Base-by-base conservation (phyloP, 75 land plant genomes). In the Selaginella tamariscina region DNA sequence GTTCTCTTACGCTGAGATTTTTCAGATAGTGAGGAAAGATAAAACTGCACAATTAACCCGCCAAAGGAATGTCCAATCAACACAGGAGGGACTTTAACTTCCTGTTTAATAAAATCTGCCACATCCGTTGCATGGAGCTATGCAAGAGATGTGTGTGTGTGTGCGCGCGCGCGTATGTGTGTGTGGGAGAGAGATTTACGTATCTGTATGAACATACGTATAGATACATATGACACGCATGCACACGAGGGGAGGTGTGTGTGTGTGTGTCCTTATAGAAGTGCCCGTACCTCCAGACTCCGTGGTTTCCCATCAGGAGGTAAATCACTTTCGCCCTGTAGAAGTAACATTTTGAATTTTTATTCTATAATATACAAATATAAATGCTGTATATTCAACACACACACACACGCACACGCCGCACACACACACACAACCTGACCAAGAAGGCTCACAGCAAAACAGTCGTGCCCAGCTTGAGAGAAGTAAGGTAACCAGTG, bases 41-140 rank as follows among this genome's bases (percentile, higher is more conserved):
- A 87, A 64, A 54, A 77, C 66, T 90, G 92, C 31, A 88, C 81
- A 26, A 90, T 78, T 21, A 88, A 80, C 0, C 93, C 93, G 15
- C 93, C 93, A 78, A 91, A 88, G 23, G 96, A 91, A 69, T 85
- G 93, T 0, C 88, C 93, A 70, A 88, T 29, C 71, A 88, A 72
- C n/a, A 88, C 80, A 0, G 88, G 86, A 56, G 84, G 82, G 31
- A 59, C 27, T 32, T 74, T 75, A 32, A 66, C 68, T 22, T 39
- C 55, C n/a, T n/a, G n/a, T n/a, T n/a, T n/a, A 30, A 91, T 82
- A 60, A 88, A 91, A 33, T 91, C 70, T 68, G 88, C 96, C 15
- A 88, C 65, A 75, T 88, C 82, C 54, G 80, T 74, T 65, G 93
- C 80, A 80, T 91, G 96, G 22, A 83, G 80, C 85, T 87, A 83